phyloP scores from a whole-genome alignment of 2,329 filamentous ascomycete species.

The Colletotrichum simmondsii region DNA sequence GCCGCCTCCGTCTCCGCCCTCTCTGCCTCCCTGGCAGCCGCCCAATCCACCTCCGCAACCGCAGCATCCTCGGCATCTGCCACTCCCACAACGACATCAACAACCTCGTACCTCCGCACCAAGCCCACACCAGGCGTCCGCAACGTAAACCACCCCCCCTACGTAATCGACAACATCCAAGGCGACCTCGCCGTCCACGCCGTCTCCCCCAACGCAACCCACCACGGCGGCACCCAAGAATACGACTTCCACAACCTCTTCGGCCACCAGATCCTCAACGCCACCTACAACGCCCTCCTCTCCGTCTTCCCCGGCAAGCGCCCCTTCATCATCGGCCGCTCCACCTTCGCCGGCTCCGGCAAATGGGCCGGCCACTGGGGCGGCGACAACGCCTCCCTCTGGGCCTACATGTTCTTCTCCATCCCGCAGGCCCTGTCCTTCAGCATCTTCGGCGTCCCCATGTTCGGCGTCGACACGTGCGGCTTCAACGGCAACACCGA shows the following conservation, averaged over 20 bases:
- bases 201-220: constrained; percentile 81
- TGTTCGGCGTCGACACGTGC: constrained; percentile 79
- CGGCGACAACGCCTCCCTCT: constrained; percentile 78
- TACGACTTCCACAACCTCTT: constrained; percentile 89
- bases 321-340: constrained; percentile 86
- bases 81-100: constrained; percentile 35
- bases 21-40: constrained; percentile 49
- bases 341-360: constrained; percentile 82
- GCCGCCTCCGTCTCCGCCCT: constrained; percentile 68
- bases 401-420: constrained; percentile 79
- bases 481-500: constrained; percentile 76
- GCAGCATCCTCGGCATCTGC: constrained; percentile 39
- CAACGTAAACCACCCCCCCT: constrained; percentile 79
- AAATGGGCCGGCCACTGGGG: constrained; percentile 86
- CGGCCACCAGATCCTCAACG: constrained; percentile 79
- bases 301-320: constrained; percentile 73
- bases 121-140: constrained; percentile 72
- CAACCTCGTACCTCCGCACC: constrained; percentile 50
- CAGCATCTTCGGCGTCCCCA: constrained; percentile 77
- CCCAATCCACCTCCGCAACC: constrained; percentile 36
- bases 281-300: constrained; percentile 78
- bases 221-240: constrained; percentile 76
- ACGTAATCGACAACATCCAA: constrained; percentile 78
- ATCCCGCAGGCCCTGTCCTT: constrained; percentile 84
- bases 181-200: constrained; percentile 80